Evolutionary conservation across 1,139 yeast species (phyloP), one percentile per base, ranked within the genome.

Genomic region (Chernovozyma sophiae-reginae): DNA sequence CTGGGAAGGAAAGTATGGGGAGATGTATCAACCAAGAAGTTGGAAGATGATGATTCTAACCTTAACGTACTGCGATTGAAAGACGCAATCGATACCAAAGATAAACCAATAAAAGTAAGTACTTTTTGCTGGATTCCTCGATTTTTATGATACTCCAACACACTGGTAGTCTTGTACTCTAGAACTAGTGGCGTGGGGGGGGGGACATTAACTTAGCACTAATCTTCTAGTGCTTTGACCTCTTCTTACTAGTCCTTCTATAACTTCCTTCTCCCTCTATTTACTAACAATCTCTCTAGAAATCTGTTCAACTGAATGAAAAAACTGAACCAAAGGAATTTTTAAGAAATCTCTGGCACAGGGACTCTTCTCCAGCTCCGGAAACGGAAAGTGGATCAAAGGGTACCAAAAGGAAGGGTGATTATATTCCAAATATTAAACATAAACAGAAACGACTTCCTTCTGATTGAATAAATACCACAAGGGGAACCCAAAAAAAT

Each of bases 271-370:
- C n/a, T n/a, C n/a, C n/a, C n/a, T n/a, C n/a, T n/a, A n/a, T n/a
- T n/a, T n/a, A n/a, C n/a, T n/a, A n/a, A n/a, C n/a, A n/a, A n/a
- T n/a, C n/a, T n/a, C n/a, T n/a, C n/a, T 13, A 25, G 33, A 23
- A n/a, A 16, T 3, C 24, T 12, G 14, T 8, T 28, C 29, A 34
- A 34, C 40, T 26, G 14, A 20, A 12, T 12, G 30, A n/a, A 30
- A 40, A 28, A 25, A 30, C 20, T 8, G 30, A 31, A 14, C 27
- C 33, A 14, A 38, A 40, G 18, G 42, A 36, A 20, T 46, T 52
- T 13, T 49, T 67, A 27, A 61, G 58, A 15, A 48, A 54, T 2
- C 48, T 64, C 30, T 62, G 68, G 65, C 57, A 58, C 32, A 52
- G 50, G 32, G 43, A 53, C 52, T 33, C 45, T 44, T 41, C 41